These are phyloP conservation scores for Xylaria acuta DNA, from an alignment of 495 filamentous ascomycete genomes.

Conservation along the genomic window DNA sequence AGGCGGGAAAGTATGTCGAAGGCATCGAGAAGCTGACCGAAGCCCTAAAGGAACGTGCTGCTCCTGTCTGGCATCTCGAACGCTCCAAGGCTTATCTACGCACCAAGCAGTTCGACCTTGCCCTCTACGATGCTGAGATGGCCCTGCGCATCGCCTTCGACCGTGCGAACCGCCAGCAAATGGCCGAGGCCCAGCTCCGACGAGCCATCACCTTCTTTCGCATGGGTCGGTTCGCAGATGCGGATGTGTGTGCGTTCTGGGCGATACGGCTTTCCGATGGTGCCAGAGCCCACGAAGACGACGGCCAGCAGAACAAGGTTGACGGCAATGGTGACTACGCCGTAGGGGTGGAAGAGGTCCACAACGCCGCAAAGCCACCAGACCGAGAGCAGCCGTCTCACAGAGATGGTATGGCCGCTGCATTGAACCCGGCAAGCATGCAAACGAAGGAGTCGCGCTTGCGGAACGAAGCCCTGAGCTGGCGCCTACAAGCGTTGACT, in stretches of 20 bases:
- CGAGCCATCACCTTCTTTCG: constrained; percentile 76
- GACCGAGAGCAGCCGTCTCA: constrained; percentile 10
- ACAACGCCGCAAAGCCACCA: constrained; percentile 32
- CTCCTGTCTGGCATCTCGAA: constrained; percentile 84
- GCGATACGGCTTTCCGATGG: constrained; percentile 63
- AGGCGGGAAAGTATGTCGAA: constrained; percentile 63
- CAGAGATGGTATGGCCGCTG: constrained; percentile 34
- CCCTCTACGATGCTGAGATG: constrained; percentile 81
- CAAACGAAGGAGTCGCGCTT: constrained; percentile 17
- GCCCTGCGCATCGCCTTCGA: constrained; percentile 72
- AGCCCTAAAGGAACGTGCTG: constrained; percentile 72
- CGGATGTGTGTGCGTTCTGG: constrained; percentile 72
- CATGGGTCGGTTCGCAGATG: constrained; percentile 76
- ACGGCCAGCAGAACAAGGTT: constrained; percentile 47
- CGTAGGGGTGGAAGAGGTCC: constrained; percentile 37
- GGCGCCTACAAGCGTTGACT: constrained; percentile 50
- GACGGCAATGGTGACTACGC: constrained; percentile 49
- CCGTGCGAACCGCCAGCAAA: constrained; percentile 79
- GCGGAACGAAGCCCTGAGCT: constrained; percentile 43
- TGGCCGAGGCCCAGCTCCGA: constrained; percentile 80
- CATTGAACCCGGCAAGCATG: constrained; percentile 7
- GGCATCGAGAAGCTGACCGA: constrained; percentile 78
- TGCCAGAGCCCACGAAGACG: constrained; percentile 47
- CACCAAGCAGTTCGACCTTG: constrained; percentile 54
- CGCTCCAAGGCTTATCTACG: constrained; percentile 85